phyloP scores from a whole-genome alignment of 495 filamentous ascomycete species.

The Aspergillus homomorphus region DNA sequence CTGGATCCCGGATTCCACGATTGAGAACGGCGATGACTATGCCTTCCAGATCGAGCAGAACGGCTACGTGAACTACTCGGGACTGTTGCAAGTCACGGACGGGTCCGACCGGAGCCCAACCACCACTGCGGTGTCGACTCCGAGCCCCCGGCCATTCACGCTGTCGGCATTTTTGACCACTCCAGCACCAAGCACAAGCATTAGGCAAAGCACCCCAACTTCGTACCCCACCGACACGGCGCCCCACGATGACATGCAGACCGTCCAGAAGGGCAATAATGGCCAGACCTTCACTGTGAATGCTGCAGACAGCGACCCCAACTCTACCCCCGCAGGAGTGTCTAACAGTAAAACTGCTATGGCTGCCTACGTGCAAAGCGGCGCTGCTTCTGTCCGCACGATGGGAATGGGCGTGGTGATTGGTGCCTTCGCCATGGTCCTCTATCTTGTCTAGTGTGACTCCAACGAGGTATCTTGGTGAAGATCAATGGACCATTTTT shows the following conservation, averaged over 20 bases:
- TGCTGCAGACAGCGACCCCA: constrained; percentile 8
- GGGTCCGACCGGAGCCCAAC: neutral
- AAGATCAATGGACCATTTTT: neutral
- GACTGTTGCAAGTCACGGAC: constrained; percentile 26
- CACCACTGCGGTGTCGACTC: neutral
- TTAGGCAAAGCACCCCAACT: neutral
- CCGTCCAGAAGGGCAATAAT: constrained; percentile 18
- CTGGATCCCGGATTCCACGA: constrained; percentile 37
- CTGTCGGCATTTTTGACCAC: neutral
- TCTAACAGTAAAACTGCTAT: constrained; percentile 17
- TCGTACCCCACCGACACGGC: constrained; percentile 15
- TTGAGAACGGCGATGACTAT: constrained; percentile 41
- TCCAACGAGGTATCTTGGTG: too few species aligned
- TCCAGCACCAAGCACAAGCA: neutral
- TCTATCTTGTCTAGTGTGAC: constrained; percentile 15
- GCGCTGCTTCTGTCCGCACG: constrained; percentile 11
- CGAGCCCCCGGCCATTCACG: neutral
- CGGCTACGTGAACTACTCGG: constrained; percentile 45
- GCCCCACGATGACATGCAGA: constrained; percentile 14
- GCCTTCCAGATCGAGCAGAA: constrained; percentile 47
- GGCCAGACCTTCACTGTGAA: constrained; percentile 5
- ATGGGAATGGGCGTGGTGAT: constrained; percentile 13
- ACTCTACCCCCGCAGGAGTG: neutral
- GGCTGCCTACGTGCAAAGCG: constrained; percentile 12
- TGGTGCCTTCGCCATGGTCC: constrained; percentile 10